A percentile compares a stretch with the other conserved stretches of the same genome.
Evolutionary conservation across 345 rosid species (phyloP).

Genomic region (Camelina laxa): DNA sequence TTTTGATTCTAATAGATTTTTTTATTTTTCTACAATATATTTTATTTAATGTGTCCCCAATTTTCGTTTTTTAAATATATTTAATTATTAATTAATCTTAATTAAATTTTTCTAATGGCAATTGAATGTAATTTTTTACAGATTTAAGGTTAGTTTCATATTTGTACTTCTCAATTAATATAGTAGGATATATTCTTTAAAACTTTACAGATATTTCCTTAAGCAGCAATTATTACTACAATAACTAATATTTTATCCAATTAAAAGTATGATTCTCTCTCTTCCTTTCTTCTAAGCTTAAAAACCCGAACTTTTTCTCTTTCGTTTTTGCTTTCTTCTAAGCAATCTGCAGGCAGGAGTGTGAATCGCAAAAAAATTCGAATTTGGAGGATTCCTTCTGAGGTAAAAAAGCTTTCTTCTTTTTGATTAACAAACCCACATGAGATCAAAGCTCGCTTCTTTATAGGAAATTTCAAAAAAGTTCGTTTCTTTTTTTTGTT

Average conservation of each 20-base stretch:
- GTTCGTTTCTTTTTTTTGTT: neutral
- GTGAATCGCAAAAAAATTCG: slow-evolving; percentile 11
- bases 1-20: too few relatives aligned
- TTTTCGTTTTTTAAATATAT: too few relatives aligned
- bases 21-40: too few relatives aligned
- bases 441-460: neutral
- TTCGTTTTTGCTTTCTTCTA: neutral
- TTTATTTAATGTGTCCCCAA: too few relatives aligned
- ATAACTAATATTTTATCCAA: neutral
- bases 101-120: too few relatives aligned
- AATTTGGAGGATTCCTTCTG: slow-evolving; percentile 26
- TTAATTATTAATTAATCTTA: too few relatives aligned
- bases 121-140: too few relatives aligned
- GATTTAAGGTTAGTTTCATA: too few relatives aligned
- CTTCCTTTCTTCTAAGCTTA: slow-evolving; percentile 9
- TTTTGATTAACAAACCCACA: neutral
- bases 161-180: too few relatives aligned
- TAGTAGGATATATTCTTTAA: too few relatives aligned
- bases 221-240: neutral
- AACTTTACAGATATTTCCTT: slow-evolving; percentile 9
- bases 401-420: slow-evolving; percentile 20
- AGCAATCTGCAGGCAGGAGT: slow-evolving; percentile 28
- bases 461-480: neutral
- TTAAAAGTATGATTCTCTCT: neutral
- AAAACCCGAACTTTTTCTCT: slow-evolving; percentile 22